Conservation (phyloP, 352 stramenopile species). For the Saprolegnia diclina region DNA sequence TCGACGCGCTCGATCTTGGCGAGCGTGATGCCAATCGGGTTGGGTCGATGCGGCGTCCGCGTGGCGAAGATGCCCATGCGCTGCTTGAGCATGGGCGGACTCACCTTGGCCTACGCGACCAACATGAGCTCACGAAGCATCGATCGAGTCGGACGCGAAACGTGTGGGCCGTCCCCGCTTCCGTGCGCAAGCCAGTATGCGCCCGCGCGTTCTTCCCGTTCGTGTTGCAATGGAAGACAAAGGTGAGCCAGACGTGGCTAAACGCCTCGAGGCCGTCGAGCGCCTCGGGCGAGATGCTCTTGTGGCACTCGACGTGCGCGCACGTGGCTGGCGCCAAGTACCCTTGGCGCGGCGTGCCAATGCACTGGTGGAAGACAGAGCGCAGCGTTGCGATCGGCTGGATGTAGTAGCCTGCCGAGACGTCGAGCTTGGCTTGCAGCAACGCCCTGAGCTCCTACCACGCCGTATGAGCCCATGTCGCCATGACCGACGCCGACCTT, state of each 20-base stretch:
- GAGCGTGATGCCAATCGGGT: slow-evolving; percentile 40
- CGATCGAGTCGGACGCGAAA: slow-evolving; percentile 33
- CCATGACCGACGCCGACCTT: slow-evolving; percentile 7
- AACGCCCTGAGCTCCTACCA: slow-evolving; percentile 20
- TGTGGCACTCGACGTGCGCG: slow-evolving; percentile 18
- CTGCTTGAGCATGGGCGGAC: slow-evolving; percentile 37
- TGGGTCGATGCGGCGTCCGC: slow-evolving; percentile 46
- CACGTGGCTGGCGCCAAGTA: slow-evolving; percentile 25
- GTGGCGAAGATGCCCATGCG: slow-evolving; percentile 42
- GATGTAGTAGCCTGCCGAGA: slow-evolving; percentile 24
- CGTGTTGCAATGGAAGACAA: slow-evolving; percentile 32
- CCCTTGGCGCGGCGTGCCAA: slow-evolving; percentile 28
- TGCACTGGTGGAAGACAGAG: slow-evolving; percentile 19
- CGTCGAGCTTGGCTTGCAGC: slow-evolving; percentile 17
- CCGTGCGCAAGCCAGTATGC: slow-evolving; percentile 6
- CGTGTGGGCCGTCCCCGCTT: slow-evolving; percentile 1
- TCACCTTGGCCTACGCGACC: slow-evolving; percentile 39
- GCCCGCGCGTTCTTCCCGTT: slow-evolving; percentile 26
- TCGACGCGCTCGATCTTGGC: slow-evolving; percentile 29
- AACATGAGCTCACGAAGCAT: no score
- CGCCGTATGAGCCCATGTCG: background rate
- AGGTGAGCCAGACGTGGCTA: slow-evolving; percentile 31
- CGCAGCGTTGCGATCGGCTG: slow-evolving; percentile 19
- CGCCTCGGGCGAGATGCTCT: slow-evolving; percentile 18
- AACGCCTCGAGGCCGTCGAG: slow-evolving; percentile 30